Conservation (phyloP, 169 alveolate species). For the Eimeria sp. region DNA sequence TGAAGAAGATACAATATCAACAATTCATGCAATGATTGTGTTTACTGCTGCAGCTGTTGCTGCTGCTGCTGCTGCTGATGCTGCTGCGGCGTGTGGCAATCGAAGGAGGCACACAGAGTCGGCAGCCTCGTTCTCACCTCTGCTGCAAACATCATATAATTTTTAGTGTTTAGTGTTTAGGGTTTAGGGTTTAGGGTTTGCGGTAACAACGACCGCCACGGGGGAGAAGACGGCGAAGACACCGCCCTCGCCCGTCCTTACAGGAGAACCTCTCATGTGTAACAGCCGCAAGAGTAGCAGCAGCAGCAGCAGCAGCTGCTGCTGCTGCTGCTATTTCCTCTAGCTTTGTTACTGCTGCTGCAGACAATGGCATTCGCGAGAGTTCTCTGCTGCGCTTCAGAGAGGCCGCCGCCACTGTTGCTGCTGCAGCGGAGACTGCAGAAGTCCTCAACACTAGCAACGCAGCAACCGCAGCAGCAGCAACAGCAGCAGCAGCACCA, state of each 20-base stretch:
- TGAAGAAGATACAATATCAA: not conserved
- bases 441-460: not conserved
- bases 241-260: no score
- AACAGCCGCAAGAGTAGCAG: not conserved
- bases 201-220: no score
- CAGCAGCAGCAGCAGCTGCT: conserved; percentile 32
- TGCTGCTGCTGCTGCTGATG: not conserved
- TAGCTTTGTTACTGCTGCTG: not conserved
- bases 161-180: no score
- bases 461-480: not conserved
- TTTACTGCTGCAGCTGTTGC: not conserved
- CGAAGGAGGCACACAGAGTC: not conserved
- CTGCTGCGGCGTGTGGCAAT: not conserved
- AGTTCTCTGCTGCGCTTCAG: not conserved
- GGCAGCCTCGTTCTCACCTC: not conserved
- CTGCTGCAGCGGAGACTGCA: not conserved
- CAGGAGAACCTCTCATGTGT: not conserved
- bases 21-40: not conserved
- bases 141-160: not conserved
- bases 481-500: conserved; percentile 21
- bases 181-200: no score
- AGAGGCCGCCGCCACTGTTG: not conserved
- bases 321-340: not conserved
- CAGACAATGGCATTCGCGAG: not conserved
- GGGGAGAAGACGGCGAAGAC: no score